A percentile compares a stretch with the other conserved stretches of the same genome.
Conservation (phyloP, 768 basidiomycete species). For the Termitomyces sp. region DNA sequence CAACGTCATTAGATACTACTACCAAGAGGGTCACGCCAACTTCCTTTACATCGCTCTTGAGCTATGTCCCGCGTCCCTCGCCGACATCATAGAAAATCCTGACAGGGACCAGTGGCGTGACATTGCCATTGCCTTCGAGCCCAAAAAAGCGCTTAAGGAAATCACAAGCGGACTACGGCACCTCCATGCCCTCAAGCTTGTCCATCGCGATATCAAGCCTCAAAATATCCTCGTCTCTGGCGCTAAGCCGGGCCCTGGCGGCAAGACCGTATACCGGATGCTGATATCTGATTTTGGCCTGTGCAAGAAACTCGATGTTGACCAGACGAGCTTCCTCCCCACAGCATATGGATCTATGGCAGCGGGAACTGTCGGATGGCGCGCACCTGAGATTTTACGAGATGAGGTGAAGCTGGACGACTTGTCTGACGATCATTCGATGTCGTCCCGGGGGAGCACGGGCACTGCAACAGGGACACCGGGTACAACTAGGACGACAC, state of each 20-base stretch:
- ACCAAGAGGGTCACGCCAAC: constrained; percentile 89
- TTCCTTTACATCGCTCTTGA: constrained; percentile 99
- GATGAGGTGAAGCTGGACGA: constrained; percentile 95
- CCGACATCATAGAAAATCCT: constrained; percentile 82
- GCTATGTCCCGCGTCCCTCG: constrained; percentile 87
- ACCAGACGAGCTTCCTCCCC: constrained; percentile 95
- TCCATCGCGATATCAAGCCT: constrained; percentile 99
- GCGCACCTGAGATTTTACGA: constrained; percentile 92
- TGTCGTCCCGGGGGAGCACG: constrained; percentile 66
- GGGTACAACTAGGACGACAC: constrained; percentile 47
- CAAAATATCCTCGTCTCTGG: constrained; percentile 92
- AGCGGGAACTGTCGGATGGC: constrained; percentile 95
- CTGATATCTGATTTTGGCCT: constrained; percentile 96
- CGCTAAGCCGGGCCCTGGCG: constrained; percentile 51
- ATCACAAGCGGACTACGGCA: constrained; percentile 87
- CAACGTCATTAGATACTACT: constrained; percentile 98
- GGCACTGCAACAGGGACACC: constrained; percentile 45
- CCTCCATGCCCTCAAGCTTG: constrained; percentile 89
- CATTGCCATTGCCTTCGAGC: constrained; percentile 74
- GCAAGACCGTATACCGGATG: constrained; percentile 62
- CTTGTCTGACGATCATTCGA: constrained; percentile 59
- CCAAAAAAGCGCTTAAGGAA: constrained; percentile 85
- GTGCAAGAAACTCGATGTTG: constrained; percentile 91
- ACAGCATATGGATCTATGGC: constrained; percentile 87
- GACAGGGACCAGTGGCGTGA: constrained; percentile 69